Evolutionary conservation across 495 filamentous ascomycete genomes (phyloP), one percentile per base, ranked within the genome.

Genomic region (Tuber aestivum): DNA sequence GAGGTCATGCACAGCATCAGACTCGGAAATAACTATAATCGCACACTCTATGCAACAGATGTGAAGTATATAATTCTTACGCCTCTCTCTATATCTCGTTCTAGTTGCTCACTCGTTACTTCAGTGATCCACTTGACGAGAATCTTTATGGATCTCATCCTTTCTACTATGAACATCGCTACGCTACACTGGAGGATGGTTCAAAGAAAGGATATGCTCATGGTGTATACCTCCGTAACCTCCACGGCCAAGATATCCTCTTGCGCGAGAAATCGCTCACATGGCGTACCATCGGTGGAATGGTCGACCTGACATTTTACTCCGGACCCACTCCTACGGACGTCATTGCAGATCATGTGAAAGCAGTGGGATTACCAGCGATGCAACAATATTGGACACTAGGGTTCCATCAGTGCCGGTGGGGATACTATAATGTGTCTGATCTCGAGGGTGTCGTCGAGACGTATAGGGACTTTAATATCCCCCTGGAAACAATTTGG

Each of bases 301-400:
- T 95, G n/a, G 76, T 97, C n/a, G 94, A 97, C 84, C 89, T 97
- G 70, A 95, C 95, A 84, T 95, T 96, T 84, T 82, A 95, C 35
- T 87, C 90, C 74, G 94, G 93, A 3, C 90, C 92, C 0, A 88
- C 86, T 44, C 92, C 93, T 3, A 87, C 90, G 74, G 89, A 93
- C 73, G 93, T 94, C 2, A 86, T 90, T 38, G 85, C 86, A 80
- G 91, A 95, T 81, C 95, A 97, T 81, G 86, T 90, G 44, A 87
- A 91, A 69, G 85, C 94, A 56, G 89, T 91, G 38, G 91, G 91
- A 1, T 82, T 88, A 21, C 89, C 92, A 4, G 88, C 87, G 14
- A 94, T 95, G 92, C 90, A 92, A 85, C 91, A 92, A 10, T 96
- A 95, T 83, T 96, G 93, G 93, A 87, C 89, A 8, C 89, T 95